phyloP scores from a whole-genome alignment of 129 eudicot species.

The Escallonia herrerae region DNA sequence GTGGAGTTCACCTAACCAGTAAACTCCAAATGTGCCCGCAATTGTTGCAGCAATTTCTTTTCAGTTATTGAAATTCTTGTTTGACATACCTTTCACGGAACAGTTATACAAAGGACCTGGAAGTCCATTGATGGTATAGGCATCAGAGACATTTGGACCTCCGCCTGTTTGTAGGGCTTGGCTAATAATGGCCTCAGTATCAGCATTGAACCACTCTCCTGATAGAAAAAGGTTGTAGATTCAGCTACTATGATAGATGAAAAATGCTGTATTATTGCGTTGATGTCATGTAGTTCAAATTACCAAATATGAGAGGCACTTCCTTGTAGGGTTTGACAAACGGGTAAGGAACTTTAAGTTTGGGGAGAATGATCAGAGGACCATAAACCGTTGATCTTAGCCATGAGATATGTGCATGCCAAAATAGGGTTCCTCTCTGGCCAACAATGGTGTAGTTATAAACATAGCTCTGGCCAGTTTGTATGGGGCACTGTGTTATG shows the following conservation, averaged over 20 bases:
- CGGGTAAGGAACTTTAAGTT: constrained; percentile 9
- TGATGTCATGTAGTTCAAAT: neutral
- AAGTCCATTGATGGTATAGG: constrained; percentile 45
- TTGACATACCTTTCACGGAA: constrained; percentile 14
- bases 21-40: no score
- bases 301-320: constrained; percentile 35
- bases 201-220: constrained; percentile 44
- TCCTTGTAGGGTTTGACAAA: constrained; percentile 25
- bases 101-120: constrained; percentile 46
- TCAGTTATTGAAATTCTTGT: neutral
- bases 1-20: no score
- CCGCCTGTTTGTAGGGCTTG: constrained; percentile 32
- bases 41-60: no score
- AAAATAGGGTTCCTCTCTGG: constrained; percentile 43
- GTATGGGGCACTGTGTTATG: constrained; percentile 26
- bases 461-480: constrained; percentile 31
- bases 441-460: constrained; percentile 33
- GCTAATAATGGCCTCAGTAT: constrained; percentile 34
- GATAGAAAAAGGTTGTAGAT: neutral
- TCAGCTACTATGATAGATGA: no score
- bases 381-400: constrained; percentile 29
- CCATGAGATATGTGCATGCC: constrained; percentile 48
- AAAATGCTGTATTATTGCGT: no score
- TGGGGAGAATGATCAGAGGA: constrained; percentile 22
- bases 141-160: constrained; percentile 47